Evolutionary conservation across 495 filamentous ascomycete species (phyloP), one percentile per base, ranked within the genome.

Genomic region (Penicillium maclennaniae): DNA sequence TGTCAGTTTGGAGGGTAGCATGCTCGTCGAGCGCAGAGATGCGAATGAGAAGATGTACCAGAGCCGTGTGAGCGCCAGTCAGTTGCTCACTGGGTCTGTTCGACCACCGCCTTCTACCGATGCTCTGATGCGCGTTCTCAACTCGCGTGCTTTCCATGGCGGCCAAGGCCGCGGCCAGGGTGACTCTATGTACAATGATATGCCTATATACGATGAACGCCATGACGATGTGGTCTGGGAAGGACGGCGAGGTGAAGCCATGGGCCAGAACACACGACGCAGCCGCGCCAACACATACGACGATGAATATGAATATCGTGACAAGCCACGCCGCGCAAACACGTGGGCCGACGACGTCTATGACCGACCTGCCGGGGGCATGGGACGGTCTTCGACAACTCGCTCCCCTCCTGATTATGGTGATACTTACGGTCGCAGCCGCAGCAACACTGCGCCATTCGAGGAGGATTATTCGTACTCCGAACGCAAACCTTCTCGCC

Each of bases 21-120:
- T 85, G 47, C 82, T 98, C 36, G 84, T 96, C 46, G 95, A 97
- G 72, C 84, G 93, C 51, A 87, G 89, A 66, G 93, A 98, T 73
- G 93, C 95, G 50, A 98, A 98, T 62, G 87, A 92, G 71, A 97
- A 95, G 69, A 79, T 98, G 45, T 98, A 98, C 73, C 88, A 88
- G 48, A 83, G 83, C 58, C 81, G 83, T 21, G 79, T 89, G 61
- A 89, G 88, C 10, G 93, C 93, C n/a, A 70, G 71, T 49, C 85
- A 93, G 64, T 81, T 97, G 34, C 85, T 98, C 6, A 79, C 80
- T 14, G 93, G 93, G 26, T 73, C 74, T 12, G 79, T 97, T 36
- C 83, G 84, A 40, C 85, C 91, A 15, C 92, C 93, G 8, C 84
- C 88, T 12, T 83, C 85, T 23, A 88, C 93, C 7, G 87, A 88